These are phyloP conservation scores for Phytophthora cajani DNA, from an alignment of 352 stramenopile genomes.

Conservation along the genomic window DNA sequence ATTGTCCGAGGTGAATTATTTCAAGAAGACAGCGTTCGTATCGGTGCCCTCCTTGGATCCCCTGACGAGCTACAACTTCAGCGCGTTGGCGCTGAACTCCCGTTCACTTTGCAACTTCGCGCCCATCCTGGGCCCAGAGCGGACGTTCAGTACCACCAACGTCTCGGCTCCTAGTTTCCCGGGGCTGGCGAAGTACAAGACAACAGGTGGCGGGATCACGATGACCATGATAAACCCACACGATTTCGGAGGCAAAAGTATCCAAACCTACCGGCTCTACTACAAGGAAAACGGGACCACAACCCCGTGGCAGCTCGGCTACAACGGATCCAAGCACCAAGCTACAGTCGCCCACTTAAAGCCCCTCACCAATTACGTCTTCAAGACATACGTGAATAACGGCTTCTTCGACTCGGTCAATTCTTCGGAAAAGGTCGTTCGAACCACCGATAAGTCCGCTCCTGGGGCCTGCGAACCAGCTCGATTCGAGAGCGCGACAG, in stretches of 20 bases:
- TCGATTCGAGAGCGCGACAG: slow-evolving; percentile 29
- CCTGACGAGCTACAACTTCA: slow-evolving; percentile 40
- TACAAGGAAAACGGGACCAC: slow-evolving; percentile 29
- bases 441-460: slow-evolving; percentile 51
- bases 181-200: slow-evolving; percentile 22
- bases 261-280: slow-evolving; percentile 51
- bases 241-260: slow-evolving; percentile 52
- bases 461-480: slow-evolving; percentile 51
- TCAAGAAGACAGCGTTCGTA: slow-evolving; percentile 36
- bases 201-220: slow-evolving; percentile 59
- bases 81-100: slow-evolving; percentile 44
- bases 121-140: slow-evolving; percentile 19
- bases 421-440: slow-evolving; percentile 36
- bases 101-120: slow-evolving; percentile 57
- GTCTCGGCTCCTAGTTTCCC: slow-evolving; percentile 41
- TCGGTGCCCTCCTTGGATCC: slow-evolving; percentile 40
- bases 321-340: slow-evolving; percentile 29
- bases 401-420: slow-evolving; percentile 51
- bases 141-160: slow-evolving; percentile 32
- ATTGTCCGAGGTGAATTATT: slow-evolving; percentile 19
- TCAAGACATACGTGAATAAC: slow-evolving; percentile 55
- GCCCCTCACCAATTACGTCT: slow-evolving; percentile 40
- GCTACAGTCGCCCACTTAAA: slow-evolving; percentile 44
- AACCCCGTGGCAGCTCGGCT: slow-evolving; percentile 46
- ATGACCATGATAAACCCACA: slow-evolving; percentile 51